A percentile compares a stretch with the other conserved stretches of the same genome.
phyloP scores from a whole-genome alignment of 1,139 yeast genomes.

The Magnusiomyces suaveolens region DNA sequence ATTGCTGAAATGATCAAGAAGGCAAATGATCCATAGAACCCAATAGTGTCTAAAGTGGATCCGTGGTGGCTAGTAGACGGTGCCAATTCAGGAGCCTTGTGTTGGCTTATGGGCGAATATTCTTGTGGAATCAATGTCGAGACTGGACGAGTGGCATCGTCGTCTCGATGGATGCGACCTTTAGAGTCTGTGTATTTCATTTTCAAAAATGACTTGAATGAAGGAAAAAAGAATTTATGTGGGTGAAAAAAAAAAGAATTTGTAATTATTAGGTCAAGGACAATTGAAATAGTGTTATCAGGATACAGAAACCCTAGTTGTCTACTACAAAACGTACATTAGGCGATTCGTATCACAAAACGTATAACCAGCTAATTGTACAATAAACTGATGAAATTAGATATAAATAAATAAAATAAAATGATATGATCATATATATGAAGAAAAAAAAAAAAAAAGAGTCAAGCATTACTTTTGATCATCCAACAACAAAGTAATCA shows the following conservation, averaged over 20 bases:
- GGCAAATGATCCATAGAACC: constrained; percentile 11
- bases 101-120: neutral
- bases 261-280: neutral
- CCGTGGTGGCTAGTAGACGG: neutral
- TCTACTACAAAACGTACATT: no score
- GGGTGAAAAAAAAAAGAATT: neutral
- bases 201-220: neutral
- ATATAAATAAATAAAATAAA: no score
- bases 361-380: no score
- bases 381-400: no score
- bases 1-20: constrained; percentile 11
- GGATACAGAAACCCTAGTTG: no score
- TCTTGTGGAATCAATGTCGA: neutral
- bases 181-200: neutral
- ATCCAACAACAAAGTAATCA: constrained; percentile 60
- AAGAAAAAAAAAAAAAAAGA: neutral
- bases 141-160: neutral
- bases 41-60: neutral
- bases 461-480: constrained; percentile 13
- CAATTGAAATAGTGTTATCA: no score
- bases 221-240: neutral
- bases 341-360: no score
- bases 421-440: neutral
- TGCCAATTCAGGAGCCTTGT: neutral
- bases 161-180: neutral